Evolutionary conservation across 2,329 filamentous ascomycete genomes (phyloP).

Genomic region (Balansia obtecta): DNA sequence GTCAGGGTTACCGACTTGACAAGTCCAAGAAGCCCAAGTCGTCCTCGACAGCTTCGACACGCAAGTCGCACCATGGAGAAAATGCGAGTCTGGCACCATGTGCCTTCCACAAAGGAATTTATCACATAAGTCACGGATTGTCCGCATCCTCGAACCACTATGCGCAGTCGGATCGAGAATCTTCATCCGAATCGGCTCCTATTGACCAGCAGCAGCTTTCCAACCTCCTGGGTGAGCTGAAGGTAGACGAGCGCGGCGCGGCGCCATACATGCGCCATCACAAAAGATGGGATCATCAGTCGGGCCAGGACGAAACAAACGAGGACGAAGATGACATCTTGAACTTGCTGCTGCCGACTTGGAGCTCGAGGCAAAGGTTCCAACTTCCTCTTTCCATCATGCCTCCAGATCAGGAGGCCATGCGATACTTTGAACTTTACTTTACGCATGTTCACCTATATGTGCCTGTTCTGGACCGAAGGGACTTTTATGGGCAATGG

Average conservation of each 20-base stretch:
- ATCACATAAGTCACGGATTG: neutral
- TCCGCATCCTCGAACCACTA: neutral
- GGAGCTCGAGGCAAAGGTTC: slow-evolving; percentile 59
- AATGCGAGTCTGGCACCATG: neutral
- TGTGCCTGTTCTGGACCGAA: slow-evolving; percentile 75
- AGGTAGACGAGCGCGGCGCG: slow-evolving; percentile 80
- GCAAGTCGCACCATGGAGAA: neutral
- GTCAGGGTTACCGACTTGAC: neutral
- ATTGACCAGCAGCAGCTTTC: slow-evolving; percentile 51
- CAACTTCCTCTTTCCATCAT: slow-evolving; percentile 87
- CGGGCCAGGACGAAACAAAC: slow-evolving; percentile 22
- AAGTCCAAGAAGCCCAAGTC: neutral
- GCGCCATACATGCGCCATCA: slow-evolving; percentile 75
- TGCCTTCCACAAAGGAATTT: neutral
- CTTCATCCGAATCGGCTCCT: slow-evolving; percentile 29
- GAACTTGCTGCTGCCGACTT: neutral
- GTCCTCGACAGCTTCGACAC: neutral
- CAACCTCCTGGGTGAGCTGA: slow-evolving; percentile 73
- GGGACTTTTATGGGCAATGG: slow-evolving; percentile 82
- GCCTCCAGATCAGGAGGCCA: slow-evolving; percentile 70
- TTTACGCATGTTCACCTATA: slow-evolving; percentile 88
- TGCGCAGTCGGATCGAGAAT: slow-evolving; percentile 1
- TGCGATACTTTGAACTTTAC: slow-evolving; percentile 82
- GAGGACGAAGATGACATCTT: slow-evolving; percentile 58
- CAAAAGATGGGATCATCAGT: slow-evolving; percentile 44